Evolutionary conservation across 345 rosid genomes (phyloP).

Genomic region (Isatis tinctoria): DNA sequence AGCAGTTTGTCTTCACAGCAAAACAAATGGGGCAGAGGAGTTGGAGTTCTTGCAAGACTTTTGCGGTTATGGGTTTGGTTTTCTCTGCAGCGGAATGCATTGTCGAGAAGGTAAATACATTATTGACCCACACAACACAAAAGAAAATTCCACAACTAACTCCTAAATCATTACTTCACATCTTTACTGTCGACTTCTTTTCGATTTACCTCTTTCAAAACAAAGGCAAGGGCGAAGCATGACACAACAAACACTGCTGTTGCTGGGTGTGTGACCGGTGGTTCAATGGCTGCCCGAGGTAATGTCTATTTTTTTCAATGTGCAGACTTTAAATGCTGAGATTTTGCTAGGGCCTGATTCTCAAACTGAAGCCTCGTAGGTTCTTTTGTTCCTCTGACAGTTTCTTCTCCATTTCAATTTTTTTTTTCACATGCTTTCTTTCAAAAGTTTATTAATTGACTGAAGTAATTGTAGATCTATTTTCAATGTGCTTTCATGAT

Average conservation of each 20-base stretch:
- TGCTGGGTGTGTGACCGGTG: constrained; percentile 95
- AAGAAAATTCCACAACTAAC: background rate
- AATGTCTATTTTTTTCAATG: constrained; percentile 7
- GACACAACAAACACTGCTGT: constrained; percentile 70
- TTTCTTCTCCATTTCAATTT: background rate
- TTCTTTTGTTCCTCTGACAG: background rate
- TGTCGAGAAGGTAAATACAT: constrained; percentile 65
- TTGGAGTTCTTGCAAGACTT: constrained; percentile 81
- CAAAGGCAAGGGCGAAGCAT: constrained; percentile 88
- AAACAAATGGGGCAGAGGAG: constrained; percentile 89
- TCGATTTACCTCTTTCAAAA: background rate
- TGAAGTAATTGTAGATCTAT: background rate
- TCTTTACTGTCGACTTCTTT: background rate
- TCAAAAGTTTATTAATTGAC: background rate
- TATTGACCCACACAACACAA: background rate
- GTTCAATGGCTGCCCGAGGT: constrained; percentile 83
- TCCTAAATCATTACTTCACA: background rate
- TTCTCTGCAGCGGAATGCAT: constrained; percentile 91
- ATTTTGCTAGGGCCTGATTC: background rate
- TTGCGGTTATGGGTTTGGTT: constrained; percentile 88
- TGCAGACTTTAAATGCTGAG: background rate
- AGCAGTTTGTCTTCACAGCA: constrained; percentile 64
- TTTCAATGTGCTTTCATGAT: background rate
- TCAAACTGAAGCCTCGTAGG: background rate
- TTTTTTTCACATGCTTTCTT: background rate